A percentile compares a stretch with the other conserved stretches of the same genome.
Evolutionary conservation across 1,284 basidiomycete genomes (phyloP).

Genomic region (Gymnopus androsaceus): DNA sequence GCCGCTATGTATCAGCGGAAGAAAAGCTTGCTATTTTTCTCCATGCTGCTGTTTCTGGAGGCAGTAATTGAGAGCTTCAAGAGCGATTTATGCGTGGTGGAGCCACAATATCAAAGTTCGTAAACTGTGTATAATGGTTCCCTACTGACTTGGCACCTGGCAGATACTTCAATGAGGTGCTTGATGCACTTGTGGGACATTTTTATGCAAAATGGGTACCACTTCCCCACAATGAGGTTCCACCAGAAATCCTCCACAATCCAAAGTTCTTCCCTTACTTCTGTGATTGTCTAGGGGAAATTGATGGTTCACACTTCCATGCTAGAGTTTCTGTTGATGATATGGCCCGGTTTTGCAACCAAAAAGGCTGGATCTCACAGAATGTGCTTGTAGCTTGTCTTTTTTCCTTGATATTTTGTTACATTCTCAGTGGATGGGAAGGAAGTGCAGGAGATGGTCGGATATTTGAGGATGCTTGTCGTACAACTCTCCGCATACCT

Average conservation of each 20-base stretch:
- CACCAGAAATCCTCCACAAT: too few relatives aligned
- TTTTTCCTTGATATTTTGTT: conserved; percentile 29
- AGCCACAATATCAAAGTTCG: conserved; percentile 29
- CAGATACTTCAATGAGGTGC: conserved; percentile 20
- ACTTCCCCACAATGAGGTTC: conserved; percentile 18
- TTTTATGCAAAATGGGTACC: conserved; percentile 24
- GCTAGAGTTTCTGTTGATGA: conserved; percentile 19
- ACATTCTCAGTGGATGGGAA: conserved; percentile 35
- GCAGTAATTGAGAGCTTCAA: conserved; percentile 18
- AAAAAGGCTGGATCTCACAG: conserved; percentile 17
- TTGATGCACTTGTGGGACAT: conserved; percentile 15
- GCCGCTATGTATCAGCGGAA: conserved; percentile 20
- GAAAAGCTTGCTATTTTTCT: conserved; percentile 31
- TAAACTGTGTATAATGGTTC: not conserved
- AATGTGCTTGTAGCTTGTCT: conserved; percentile 31
- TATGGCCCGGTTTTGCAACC: not conserved
- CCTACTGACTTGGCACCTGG: not conserved
- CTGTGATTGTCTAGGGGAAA: conserved; percentile 16
- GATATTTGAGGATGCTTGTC: conserved; percentile 22
- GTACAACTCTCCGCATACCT: too few relatives aligned
- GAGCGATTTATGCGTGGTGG: conserved; percentile 28
- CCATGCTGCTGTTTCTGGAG: conserved; percentile 22
- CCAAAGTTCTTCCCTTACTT: conserved; percentile 21
- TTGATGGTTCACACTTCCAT: conserved; percentile 24
- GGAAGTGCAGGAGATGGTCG: conserved; percentile 33